phyloP scores from a whole-genome alignment of 179 eudicot genomes.

The Spergularia azorica region DNA sequence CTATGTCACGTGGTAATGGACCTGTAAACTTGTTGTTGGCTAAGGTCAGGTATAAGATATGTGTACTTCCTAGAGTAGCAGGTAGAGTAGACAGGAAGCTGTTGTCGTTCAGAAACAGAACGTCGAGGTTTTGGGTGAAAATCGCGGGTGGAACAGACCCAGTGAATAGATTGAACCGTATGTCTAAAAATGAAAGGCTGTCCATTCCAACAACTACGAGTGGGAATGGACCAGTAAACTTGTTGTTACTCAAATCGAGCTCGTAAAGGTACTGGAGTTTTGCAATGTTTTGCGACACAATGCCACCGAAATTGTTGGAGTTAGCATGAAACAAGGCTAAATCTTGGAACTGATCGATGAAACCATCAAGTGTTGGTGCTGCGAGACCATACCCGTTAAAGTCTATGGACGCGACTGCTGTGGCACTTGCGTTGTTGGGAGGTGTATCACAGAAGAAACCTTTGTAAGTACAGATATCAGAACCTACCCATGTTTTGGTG shows the following conservation, averaged over 20 bases:
- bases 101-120: slow-evolving; percentile 70
- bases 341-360: slow-evolving; percentile 74
- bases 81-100: slow-evolving; percentile 53
- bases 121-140: slow-evolving; percentile 50
- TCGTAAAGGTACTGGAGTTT: slow-evolving; percentile 71
- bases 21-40: slow-evolving; percentile 74
- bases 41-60: slow-evolving; percentile 53
- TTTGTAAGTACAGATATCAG: slow-evolving; percentile 69
- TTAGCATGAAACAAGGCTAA: slow-evolving; percentile 88
- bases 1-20: slow-evolving; percentile 52
- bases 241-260: slow-evolving; percentile 81
- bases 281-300: slow-evolving; percentile 51
- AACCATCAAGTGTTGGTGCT: slow-evolving; percentile 62
- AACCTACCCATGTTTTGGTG: slow-evolving; percentile 73
- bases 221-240: slow-evolving; percentile 71
- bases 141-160: slow-evolving; percentile 69
- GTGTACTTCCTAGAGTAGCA: slow-evolving; percentile 37
- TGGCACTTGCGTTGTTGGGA: slow-evolving; percentile 60
- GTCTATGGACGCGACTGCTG: slow-evolving; percentile 64
- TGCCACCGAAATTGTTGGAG: slow-evolving; percentile 67
- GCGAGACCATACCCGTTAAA: slow-evolving; percentile 72
- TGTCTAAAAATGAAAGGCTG: slow-evolving; percentile 55
- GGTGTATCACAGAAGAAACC: slow-evolving; percentile 78
- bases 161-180: slow-evolving; percentile 65
- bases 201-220: slow-evolving; percentile 50